Conservation (phyloP, 1,284 basidiomycete genomes). For the Rhodotorula sp. region DNA sequence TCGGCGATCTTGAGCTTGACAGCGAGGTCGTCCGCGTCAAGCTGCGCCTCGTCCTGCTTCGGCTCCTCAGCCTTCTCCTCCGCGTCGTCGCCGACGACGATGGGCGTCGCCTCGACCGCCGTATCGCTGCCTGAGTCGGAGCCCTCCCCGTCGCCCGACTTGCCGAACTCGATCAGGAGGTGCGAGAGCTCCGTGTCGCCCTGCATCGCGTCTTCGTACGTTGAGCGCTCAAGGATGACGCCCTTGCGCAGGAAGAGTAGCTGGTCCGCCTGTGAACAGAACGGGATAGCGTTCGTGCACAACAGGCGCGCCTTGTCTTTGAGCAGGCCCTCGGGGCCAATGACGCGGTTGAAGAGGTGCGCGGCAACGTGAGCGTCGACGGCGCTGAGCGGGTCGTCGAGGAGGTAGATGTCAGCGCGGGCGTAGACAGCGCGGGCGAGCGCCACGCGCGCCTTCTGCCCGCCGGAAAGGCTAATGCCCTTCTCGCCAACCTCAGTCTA, state of each 20-base stretch:
- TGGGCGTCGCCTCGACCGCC: slow-evolving; percentile 54
- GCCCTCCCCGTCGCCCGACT: slow-evolving; percentile 48
- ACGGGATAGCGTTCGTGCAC: slow-evolving; percentile 87
- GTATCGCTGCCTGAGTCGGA: slow-evolving; percentile 39
- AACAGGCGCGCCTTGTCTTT: slow-evolving; percentile 81
- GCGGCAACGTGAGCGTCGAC: slow-evolving; percentile 64
- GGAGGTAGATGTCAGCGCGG: slow-evolving; percentile 65
- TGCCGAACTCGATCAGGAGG: slow-evolving; percentile 64
- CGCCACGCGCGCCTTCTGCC: slow-evolving; percentile 77
- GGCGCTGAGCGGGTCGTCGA: slow-evolving; percentile 60
- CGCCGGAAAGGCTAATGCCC: slow-evolving; percentile 56
- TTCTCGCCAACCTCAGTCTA: slow-evolving; percentile 77
- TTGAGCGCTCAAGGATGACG: slow-evolving; percentile 70
- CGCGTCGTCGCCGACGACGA: slow-evolving; percentile 23
- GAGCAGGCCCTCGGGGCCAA: slow-evolving; percentile 84
- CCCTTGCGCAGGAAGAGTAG: slow-evolving; percentile 79
- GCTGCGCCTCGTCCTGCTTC: slow-evolving; percentile 45
- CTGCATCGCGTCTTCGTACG: slow-evolving; percentile 59
- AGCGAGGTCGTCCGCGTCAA: slow-evolving; percentile 47
- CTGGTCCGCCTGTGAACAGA: slow-evolving; percentile 76
- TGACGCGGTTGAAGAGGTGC: slow-evolving; percentile 71
- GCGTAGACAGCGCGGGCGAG: slow-evolving; percentile 80
- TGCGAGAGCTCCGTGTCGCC: slow-evolving; percentile 71
- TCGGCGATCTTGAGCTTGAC: slow-evolving; percentile 40
- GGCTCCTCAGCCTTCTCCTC: slow-evolving; percentile 31